phyloP scores from a whole-genome alignment of 768 basidiomycete species.

The Kwoniella sp. region DNA sequence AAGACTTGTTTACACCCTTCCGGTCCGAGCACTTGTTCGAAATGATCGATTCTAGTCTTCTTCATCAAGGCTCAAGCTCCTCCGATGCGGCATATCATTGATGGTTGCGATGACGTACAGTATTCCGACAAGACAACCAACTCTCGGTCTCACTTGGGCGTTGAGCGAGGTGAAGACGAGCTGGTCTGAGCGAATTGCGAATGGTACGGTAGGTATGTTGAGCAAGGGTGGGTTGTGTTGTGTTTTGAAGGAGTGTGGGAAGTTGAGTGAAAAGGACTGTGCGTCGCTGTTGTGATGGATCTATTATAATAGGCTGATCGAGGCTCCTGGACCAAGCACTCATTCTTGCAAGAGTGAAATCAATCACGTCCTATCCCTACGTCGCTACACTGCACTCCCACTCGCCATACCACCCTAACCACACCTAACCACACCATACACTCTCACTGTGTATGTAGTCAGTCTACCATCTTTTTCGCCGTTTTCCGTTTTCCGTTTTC shows the following conservation, averaged over 20 bases:
- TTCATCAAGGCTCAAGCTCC: background rate
- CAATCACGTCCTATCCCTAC: background rate
- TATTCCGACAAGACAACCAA: background rate
- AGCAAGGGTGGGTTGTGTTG: background rate
- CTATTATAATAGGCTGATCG: no score
- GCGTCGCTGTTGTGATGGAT: conserved; percentile 2
- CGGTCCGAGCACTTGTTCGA: background rate
- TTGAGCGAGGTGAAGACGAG: conserved; percentile 2
- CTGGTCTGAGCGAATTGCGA: conserved; percentile 7
- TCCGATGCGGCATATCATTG: background rate
- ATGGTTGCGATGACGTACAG: background rate
- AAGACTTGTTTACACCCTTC: background rate
- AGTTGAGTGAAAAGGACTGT: conserved; percentile 19
- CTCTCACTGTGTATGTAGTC: background rate
- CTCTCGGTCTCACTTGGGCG: background rate
- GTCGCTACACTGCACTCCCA: no score
- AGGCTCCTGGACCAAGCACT: background rate
- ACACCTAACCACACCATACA: background rate
- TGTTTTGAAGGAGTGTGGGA: conserved; percentile 5
- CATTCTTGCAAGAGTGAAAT: background rate
- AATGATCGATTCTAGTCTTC: background rate
- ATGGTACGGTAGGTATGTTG: no score
- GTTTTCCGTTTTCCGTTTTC: conserved; percentile 7
- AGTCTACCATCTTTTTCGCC: background rate
- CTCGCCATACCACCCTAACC: background rate